Evolutionary conservation across 768 basidiomycete genomes (phyloP).

Genomic region (Suillus paluster): DNA sequence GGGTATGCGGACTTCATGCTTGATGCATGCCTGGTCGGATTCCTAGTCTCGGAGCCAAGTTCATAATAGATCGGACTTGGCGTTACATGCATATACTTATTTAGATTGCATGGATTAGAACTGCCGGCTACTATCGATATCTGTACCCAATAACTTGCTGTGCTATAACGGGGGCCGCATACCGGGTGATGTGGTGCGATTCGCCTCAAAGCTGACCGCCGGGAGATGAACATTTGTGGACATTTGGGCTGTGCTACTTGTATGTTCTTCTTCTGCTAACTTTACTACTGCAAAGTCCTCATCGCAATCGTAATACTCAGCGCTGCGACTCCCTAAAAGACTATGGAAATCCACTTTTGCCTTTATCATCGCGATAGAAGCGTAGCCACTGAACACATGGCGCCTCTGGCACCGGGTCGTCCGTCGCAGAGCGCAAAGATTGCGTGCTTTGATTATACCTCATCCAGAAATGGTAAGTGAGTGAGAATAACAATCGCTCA

Average conservation of each 20-base stretch:
- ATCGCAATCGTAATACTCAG: not conserved
- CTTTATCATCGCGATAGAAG: not conserved
- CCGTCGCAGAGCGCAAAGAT: not conserved
- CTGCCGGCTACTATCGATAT: too few relatives aligned
- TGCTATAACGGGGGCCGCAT: not conserved
- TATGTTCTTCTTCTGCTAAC: slow-evolving; percentile 1
- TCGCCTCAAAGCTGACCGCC: not conserved
- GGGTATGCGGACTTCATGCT: slow-evolving; percentile 99
- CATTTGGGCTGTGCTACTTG: not conserved
- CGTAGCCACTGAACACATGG: not conserved
- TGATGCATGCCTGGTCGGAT: slow-evolving; percentile 90
- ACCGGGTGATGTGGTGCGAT: too few relatives aligned
- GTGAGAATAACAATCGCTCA: slow-evolving; percentile 16
- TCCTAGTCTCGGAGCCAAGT: slow-evolving; percentile 75
- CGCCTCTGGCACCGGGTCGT: not conserved
- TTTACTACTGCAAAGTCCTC: not conserved
- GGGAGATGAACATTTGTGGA: not conserved
- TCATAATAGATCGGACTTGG: slow-evolving; percentile 30
- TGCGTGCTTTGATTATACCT: not conserved
- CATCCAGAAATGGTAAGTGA: slow-evolving; percentile 15
- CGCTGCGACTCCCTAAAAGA: too few relatives aligned
- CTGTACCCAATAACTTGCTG: not conserved
- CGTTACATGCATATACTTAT: slow-evolving; percentile 4
- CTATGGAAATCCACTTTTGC: not conserved
- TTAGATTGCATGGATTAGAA: slow-evolving; percentile 7